Evolutionary conservation across 495 filamentous ascomycete species (phyloP), one percentile per base, ranked within the genome.

Genomic region (Tuber borchii): DNA sequence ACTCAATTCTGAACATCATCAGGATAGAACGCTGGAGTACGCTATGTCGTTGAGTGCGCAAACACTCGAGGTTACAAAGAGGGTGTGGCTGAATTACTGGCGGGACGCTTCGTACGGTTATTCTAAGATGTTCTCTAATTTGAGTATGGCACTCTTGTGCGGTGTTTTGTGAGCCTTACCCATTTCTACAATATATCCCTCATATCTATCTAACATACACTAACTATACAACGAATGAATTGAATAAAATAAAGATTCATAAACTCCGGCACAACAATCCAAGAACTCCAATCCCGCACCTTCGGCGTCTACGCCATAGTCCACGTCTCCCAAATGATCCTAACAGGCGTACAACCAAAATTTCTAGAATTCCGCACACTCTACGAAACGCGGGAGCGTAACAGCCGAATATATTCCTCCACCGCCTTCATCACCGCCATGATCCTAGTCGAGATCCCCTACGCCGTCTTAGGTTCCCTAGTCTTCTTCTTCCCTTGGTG

Each of bases 361-460:
- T 94, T 91, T 84, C 84, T 87, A 56, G 92, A 94, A 85, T 77
- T 82, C 69, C 90, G 94, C 71, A 85, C 89, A 0, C 85, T 97
- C 0, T 97, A 94, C 83, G 94, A 97, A 82, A 90, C 90, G 19
- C 92, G 93, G 31, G 94, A 97, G 83, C 90, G 93, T 6, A 93
- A 92, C 0, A 92, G 91, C 71, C 94, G 94, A 83, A 89, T 91
- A 3, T 97, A 96, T 83, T 87, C 89, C 37, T 96, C 93, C 90
- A 87, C 90, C 81, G 90, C 90, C 42, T 95, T 97, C 83, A 92
- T 95, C 87, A 84, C 93, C 70, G 91, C 90, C 34, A 90, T 93
- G 83, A 91, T 93, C 76, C 84, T 92, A 10, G 90, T 90, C 71
- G 92, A 95, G 83, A 82, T 94, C 2, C 91, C 90, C 0, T 94